These are phyloP conservation scores for Euryodendron excelsum DNA, from an alignment of 148 eudicot species.

Conservation along the genomic window DNA sequence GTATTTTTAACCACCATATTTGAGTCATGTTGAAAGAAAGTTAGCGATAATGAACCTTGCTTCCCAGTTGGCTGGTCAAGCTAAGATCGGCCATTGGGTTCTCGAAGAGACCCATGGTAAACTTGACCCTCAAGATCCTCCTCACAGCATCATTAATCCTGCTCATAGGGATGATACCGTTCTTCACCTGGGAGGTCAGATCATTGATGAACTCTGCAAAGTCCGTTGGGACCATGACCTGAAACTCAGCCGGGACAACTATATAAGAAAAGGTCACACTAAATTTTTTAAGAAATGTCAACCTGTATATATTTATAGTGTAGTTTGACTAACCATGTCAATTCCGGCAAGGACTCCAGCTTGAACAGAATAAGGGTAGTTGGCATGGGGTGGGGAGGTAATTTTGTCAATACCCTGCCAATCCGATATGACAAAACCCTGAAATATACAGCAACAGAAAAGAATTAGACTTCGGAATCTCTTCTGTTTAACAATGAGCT, in stretches of 20 bases:
- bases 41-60: constrained; percentile 24
- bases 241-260: too few relatives aligned
- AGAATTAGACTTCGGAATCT: too few relatives aligned
- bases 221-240: constrained; percentile 18
- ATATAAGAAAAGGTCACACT: background rate
- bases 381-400: constrained; percentile 23
- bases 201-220: constrained; percentile 8
- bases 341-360: constrained; percentile 25
- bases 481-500: too few relatives aligned
- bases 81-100: constrained; percentile 25
- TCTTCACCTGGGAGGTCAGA: constrained; percentile 20
- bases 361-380: constrained; percentile 27
- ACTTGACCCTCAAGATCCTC: constrained; percentile 24
- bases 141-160: constrained; percentile 24
- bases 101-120: constrained; percentile 26
- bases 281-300: too few relatives aligned
- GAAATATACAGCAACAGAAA: background rate
- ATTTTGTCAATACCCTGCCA: constrained; percentile 28
- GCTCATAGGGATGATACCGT: constrained; percentile 22
- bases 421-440: constrained; percentile 34
- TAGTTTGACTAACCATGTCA: constrained; percentile 23
- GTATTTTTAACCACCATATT: too few relatives aligned
- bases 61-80: constrained; percentile 21
- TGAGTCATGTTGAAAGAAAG: too few relatives aligned
- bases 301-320: background rate